Conservation (phyloP, 352 stramenopile genomes). For the Phytopythium vexans region DNA sequence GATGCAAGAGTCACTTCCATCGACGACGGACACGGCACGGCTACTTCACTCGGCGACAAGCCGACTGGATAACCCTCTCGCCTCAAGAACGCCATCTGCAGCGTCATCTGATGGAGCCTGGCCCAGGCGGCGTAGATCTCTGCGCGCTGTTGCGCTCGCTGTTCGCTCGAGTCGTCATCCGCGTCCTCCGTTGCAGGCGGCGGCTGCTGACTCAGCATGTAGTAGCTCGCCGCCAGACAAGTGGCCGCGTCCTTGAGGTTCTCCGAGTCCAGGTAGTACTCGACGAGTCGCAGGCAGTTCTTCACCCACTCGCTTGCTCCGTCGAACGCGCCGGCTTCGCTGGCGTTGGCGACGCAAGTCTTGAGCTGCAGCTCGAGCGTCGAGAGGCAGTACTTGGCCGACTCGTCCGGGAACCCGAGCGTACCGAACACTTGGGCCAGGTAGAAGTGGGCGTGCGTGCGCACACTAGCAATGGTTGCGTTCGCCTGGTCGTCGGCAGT, state of each 20-base stretch:
- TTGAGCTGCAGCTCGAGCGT: constrained; percentile 65
- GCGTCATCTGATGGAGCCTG: constrained; percentile 41
- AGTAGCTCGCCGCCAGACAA: constrained; percentile 49
- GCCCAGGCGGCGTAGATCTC: constrained; percentile 53
- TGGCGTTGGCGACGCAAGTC: constrained; percentile 5
- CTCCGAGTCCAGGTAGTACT: constrained; percentile 56
- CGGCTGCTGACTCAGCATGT: constrained; percentile 24
- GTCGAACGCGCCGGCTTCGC: constrained; percentile 11
- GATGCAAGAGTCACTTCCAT: constrained; percentile 25
- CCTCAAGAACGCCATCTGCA: constrained; percentile 33
- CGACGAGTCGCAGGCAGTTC: constrained; percentile 51
- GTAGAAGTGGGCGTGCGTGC: constrained; percentile 66
- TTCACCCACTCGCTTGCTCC: constrained; percentile 49
- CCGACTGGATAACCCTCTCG: constrained; percentile 14
- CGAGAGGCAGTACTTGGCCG: constrained; percentile 52
- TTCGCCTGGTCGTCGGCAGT: constrained; percentile 2
- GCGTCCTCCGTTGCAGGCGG: background rate
- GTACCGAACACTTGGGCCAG: constrained; percentile 64
- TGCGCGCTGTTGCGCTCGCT: constrained; percentile 15
- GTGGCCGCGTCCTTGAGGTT: constrained; percentile 36
- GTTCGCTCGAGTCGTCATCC: constrained; percentile 15
- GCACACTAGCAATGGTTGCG: constrained; percentile 10
- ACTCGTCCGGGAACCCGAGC: constrained; percentile 44
- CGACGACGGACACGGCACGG: constrained; percentile 15
- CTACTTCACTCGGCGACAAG: background rate